Conservation (phyloP, 2,329 filamentous ascomycete species). For the Hysterium pulicare region DNA sequence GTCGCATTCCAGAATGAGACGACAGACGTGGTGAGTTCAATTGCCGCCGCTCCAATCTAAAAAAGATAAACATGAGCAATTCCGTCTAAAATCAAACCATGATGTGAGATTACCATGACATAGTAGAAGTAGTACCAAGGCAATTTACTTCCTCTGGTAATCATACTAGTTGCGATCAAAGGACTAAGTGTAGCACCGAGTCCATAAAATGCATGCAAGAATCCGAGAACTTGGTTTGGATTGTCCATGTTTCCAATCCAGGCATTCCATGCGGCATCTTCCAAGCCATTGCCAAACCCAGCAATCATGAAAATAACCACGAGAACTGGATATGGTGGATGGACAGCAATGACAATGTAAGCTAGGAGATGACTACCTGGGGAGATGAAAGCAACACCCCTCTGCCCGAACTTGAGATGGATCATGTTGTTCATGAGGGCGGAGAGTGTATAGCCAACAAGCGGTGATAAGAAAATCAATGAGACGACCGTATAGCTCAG, state of each 20-base stretch:
- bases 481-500: slow-evolving; percentile 63
- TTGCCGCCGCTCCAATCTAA: slow-evolving; percentile 51
- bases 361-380: slow-evolving; percentile 62
- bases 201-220: slow-evolving; percentile 70
- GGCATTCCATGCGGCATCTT: slow-evolving; percentile 60
- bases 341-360: slow-evolving; percentile 62
- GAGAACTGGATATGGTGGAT: slow-evolving; percentile 67
- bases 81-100: slow-evolving; percentile 18
- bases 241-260: slow-evolving; percentile 70
- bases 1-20: slow-evolving; percentile 63
- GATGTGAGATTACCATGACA: slow-evolving; percentile 71
- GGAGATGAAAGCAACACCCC: slow-evolving; percentile 66
- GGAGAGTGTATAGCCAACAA: slow-evolving; percentile 62
- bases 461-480: slow-evolving; percentile 64
- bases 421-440: slow-evolving; percentile 63
- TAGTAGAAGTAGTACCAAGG: slow-evolving; percentile 76
- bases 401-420: slow-evolving; percentile 64
- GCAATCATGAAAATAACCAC: slow-evolving; percentile 63
- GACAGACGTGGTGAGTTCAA: slow-evolving; percentile 54
- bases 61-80: background rate
- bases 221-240: slow-evolving; percentile 70
- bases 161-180: slow-evolving; percentile 68
- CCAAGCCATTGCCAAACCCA: slow-evolving; percentile 69
- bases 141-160: slow-evolving; percentile 55
- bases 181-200: slow-evolving; percentile 68